Percentiles rank a stretch among this genome's conserved stretches.
Conservation (phyloP, 2,329 filamentous ascomycete species). For the Penicillium occitanis region DNA sequence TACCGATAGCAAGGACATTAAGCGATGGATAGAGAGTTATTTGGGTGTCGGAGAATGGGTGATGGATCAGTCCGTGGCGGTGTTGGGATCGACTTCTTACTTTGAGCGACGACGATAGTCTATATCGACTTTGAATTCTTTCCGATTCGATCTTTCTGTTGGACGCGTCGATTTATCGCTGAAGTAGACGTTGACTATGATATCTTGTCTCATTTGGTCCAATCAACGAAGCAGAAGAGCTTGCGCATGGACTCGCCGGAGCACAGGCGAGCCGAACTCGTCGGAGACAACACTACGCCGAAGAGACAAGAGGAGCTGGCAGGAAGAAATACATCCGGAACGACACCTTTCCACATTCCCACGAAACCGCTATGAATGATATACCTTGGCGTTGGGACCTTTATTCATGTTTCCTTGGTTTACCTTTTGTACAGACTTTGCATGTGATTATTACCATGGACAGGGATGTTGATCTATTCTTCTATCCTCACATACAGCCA, state of each 20-base stretch:
- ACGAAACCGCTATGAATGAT: slow-evolving; percentile 11
- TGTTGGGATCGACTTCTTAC: slow-evolving; percentile 82
- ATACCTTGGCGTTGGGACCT: slow-evolving; percentile 16
- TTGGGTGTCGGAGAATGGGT: slow-evolving; percentile 94
- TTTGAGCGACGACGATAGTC: slow-evolving; percentile 83
- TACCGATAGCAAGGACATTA: slow-evolving; percentile 77
- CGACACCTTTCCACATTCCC: not conserved
- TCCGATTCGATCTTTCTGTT: not conserved
- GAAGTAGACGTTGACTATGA: not conserved
- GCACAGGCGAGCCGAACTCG: not conserved
- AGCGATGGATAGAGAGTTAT: slow-evolving; percentile 90
- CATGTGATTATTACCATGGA: not conserved
- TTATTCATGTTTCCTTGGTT: not conserved
- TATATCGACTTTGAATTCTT: not conserved
- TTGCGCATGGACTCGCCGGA: not conserved
- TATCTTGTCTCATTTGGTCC: not conserved
- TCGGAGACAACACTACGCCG: not conserved
- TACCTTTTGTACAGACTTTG: slow-evolving; percentile 5
- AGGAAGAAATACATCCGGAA: not conserved
- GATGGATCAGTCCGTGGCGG: slow-evolving; percentile 94
- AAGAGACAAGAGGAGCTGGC: not conserved
- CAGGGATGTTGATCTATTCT: not conserved
- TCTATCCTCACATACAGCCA: not conserved
- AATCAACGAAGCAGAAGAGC: not conserved
- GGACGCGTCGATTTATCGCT: not conserved